Base-by-base conservation (phyloP, 1,284 basidiomycete genomes). In the Fomitopsis palustris region DNA sequence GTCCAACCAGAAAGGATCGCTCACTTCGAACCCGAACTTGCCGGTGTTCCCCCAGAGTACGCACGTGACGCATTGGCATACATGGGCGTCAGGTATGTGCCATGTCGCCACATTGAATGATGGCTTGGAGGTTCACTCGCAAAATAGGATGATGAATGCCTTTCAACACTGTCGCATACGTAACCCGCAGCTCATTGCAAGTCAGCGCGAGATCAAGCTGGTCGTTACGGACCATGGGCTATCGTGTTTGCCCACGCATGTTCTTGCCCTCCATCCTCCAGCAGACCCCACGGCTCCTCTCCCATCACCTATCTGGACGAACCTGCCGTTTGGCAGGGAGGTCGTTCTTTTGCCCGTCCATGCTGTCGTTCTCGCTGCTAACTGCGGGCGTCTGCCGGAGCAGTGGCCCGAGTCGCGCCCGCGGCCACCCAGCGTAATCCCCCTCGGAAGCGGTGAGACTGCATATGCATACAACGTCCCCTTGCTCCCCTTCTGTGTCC, bases 281-380 rank as follows among this genome's bases (percentile, higher is more conserved):
- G 29, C 56, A 33, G 21, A 37, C 39, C 55, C 33, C 21, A n/a
- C 29, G 25, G 43, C 12, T 33, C 47, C 54, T 35, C 49, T 43
- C 39, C 55, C 53, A 62, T 21, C 39, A 59, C 38, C 54, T 42
- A 53, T 6, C 25, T 25, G 38, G 29, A 29, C 17, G 12, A 17
- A 14, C 37, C 35, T 37, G 12, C 35, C 35, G 16, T 14, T 38
- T 19, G 29, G 55, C 12, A 64, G 66, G 12, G 39, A 29, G 17
- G 62, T 68, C 14, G 37, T 31, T 21, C 39, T 69, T 25, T 62
- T 60, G 52, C 68, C 68, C 53, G 60, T 65, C 7, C 64, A 70
- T 58, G 64, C 61, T 29, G 56, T 61, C 17, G 54, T 66, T 52
- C 64, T 68, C 61, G 59, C 61, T 42, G 58, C 64, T 41, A 57